Conservation (phyloP, 306 rosid species). For the Albizia julibrissin region DNA sequence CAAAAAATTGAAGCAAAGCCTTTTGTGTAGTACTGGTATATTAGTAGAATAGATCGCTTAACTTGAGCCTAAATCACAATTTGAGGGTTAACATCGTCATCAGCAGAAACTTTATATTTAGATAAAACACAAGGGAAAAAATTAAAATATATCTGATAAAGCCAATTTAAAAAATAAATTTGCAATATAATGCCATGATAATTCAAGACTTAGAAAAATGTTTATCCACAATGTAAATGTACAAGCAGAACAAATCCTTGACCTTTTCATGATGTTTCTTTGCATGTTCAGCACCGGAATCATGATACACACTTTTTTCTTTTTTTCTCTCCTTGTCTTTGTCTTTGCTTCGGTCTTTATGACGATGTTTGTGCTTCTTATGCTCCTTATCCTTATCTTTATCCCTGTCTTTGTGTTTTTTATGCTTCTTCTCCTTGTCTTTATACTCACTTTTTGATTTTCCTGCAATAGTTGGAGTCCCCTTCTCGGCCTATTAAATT, state of each 20-base stretch:
- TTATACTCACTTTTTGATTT: constrained; percentile 79
- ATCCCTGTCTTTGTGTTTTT: constrained; percentile 80
- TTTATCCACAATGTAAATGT: constrained; percentile 12
- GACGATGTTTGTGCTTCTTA: constrained; percentile 86
- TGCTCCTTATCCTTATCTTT: constrained; percentile 94
- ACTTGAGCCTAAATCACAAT: constrained; percentile 17
- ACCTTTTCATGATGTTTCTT: constrained; percentile 99
- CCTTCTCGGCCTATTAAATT: constrained; percentile 76
- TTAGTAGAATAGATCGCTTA: not conserved
- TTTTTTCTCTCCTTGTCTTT: constrained; percentile 74
- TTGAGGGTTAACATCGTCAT: not conserved
- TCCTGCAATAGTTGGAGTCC: constrained; percentile 80
- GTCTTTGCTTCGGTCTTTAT: constrained; percentile 73
- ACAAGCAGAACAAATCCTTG: constrained; percentile 34
- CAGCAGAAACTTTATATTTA: not conserved
- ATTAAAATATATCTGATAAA: not conserved
- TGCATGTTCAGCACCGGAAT: constrained; percentile 78
- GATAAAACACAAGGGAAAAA: not conserved
- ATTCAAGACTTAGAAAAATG: constrained; percentile 17
- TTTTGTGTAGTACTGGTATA: not conserved
- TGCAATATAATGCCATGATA: constrained; percentile 9
- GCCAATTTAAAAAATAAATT: constrained; percentile 1
- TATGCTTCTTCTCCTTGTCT: constrained; percentile 95
- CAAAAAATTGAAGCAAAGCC: constrained; percentile 15
- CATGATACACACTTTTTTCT: constrained; percentile 87